Evolutionary conservation across 257 asterid genomes (phyloP).

Genomic region (Cordia subcordata): DNA sequence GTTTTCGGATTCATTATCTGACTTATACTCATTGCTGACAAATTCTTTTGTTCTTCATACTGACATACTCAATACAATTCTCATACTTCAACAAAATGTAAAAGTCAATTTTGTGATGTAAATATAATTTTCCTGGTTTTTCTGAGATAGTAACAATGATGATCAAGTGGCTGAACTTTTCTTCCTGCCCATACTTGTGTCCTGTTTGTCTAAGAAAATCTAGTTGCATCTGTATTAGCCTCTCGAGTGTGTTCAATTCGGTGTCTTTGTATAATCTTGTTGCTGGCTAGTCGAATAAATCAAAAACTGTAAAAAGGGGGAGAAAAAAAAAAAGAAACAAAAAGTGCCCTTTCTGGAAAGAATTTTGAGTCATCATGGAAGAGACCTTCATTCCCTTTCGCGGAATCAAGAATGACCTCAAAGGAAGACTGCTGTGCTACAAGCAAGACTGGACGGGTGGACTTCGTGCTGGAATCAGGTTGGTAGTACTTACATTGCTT

Average conservation of each 20-base stretch:
- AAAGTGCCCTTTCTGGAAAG: slow-evolving; percentile 10
- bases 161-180: slow-evolving; percentile 13
- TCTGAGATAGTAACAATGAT: neutral
- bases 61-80: slow-evolving; percentile 7
- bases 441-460: slow-evolving; percentile 95
- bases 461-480: slow-evolving; percentile 85
- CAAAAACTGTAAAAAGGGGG: too few species aligned
- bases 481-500: slow-evolving; percentile 18
- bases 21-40: slow-evolving; percentile 8
- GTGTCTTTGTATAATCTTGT: slow-evolving; percentile 7
- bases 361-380: slow-evolving; percentile 48
- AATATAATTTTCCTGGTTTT: neutral
- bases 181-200: slow-evolving; percentile 26
- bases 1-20: neutral
- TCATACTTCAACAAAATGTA: slow-evolving; percentile 20
- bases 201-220: neutral
- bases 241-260: slow-evolving; percentile 12
- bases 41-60: slow-evolving; percentile 22
- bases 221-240: slow-evolving; percentile 8
- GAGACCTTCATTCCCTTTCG: slow-evolving; percentile 92
- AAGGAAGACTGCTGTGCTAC: slow-evolving; percentile 77
- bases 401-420: slow-evolving; percentile 85
- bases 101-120: slow-evolving; percentile 7
- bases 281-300: neutral
- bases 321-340: neutral